A percentile compares a stretch with the other conserved stretches of the same genome.
These are phyloP conservation scores for Yamadazyma triangularis DNA, from an alignment of 1,139 yeast species.

Conservation along the genomic window DNA sequence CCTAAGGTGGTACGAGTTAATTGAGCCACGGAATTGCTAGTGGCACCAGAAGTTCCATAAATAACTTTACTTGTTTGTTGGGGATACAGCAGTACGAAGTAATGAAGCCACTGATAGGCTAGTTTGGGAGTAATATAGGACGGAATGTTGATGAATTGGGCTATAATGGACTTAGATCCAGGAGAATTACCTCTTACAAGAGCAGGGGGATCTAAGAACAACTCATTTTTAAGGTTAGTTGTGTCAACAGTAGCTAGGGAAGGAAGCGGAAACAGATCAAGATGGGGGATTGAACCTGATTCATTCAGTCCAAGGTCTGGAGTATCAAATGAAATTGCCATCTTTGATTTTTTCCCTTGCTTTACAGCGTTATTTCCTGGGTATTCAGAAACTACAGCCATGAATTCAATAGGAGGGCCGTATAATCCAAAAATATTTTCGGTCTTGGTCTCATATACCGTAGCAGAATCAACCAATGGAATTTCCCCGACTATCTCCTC, in stretches of 20 bases:
- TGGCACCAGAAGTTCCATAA: slow-evolving; percentile 1
- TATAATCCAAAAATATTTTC: slow-evolving; percentile 1
- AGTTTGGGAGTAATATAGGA: background rate
- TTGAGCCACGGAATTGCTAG: background rate
- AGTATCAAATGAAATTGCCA: background rate
- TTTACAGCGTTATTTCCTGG: background rate
- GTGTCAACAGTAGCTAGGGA: too few species aligned
- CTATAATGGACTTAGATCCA: background rate
- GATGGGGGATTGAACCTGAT: too few species aligned
- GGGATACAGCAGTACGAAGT: slow-evolving; percentile 2
- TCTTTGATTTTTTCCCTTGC: background rate
- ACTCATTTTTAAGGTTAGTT: slow-evolving; percentile 3
- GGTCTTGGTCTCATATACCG: slow-evolving; percentile 2
- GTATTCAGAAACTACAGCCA: slow-evolving; percentile 1
- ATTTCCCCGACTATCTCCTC: slow-evolving; percentile 2
- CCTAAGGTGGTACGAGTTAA: slow-evolving; percentile 1
- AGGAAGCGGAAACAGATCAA: too few species aligned
- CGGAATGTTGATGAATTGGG: slow-evolving; percentile 1
- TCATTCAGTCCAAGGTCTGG: background rate
- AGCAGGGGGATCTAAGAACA: slow-evolving; percentile 4
- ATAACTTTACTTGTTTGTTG: slow-evolving; percentile 2
- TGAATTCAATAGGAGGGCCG: background rate
- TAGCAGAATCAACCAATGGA: slow-evolving; percentile 2
- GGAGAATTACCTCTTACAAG: background rate
- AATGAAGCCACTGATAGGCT: slow-evolving; percentile 1